These are phyloP conservation scores for Anastatica hierochuntica DNA, from an alignment of 345 rosid species.

Conservation along the genomic window DNA sequence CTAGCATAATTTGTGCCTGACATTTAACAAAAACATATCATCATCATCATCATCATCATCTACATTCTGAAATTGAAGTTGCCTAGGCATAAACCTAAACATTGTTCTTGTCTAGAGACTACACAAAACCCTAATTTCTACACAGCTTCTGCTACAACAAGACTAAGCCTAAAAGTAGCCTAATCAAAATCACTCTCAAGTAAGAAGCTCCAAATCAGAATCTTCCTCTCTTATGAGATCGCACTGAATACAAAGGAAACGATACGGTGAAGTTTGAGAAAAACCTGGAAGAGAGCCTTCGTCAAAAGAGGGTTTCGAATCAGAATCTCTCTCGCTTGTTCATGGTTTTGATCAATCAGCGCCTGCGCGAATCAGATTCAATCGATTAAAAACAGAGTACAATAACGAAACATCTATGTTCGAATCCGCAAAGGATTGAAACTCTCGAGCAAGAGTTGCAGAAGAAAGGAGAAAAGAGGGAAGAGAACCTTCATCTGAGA, in stretches of 20 bases:
- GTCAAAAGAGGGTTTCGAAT: slow-evolving; percentile 83
- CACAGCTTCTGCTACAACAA: not conserved
- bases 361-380: slow-evolving; percentile 28
- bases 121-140: slow-evolving; percentile 16
- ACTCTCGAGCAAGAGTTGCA: too few relatives aligned
- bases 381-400: not conserved
- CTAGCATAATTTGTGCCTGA: slow-evolving; percentile 98
- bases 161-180: not conserved
- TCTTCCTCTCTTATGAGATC: not conserved
- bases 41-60: slow-evolving; percentile 1
- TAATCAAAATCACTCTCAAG: not conserved
- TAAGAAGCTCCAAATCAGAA: not conserved
- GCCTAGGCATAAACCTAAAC: slow-evolving; percentile 3
- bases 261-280: not conserved
- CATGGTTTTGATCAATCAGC: slow-evolving; percentile 85
- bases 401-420: not conserved
- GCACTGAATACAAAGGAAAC: too few relatives aligned
- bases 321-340: slow-evolving; percentile 75
- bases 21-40: slow-evolving; percentile 6
- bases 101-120: not conserved
- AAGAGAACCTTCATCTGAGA: slow-evolving; percentile 67
- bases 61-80: too few relatives aligned
- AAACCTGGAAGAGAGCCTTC: slow-evolving; percentile 90
- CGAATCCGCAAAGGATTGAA: too few relatives aligned
- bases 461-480: not conserved